phyloP scores from a whole-genome alignment of 2,329 filamentous ascomycete species.

The Hansfordia pulvinata region DNA sequence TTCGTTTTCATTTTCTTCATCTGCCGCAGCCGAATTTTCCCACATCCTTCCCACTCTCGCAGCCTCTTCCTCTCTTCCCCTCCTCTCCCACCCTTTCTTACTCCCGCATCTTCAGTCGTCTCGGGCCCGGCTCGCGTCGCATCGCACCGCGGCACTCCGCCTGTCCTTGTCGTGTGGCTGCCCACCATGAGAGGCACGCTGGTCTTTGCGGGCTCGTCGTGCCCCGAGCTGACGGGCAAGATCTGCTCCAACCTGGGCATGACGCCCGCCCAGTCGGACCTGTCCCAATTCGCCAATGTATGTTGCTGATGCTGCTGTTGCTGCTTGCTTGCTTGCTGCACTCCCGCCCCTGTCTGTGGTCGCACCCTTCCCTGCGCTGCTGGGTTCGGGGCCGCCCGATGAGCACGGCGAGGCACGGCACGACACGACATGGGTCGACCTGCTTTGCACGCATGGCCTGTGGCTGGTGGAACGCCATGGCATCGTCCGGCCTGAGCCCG shows the following conservation, averaged over 20 bases:
- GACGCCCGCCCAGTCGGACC: conserved; percentile 48
- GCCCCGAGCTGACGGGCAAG: conserved; percentile 48
- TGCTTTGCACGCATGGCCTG: too few relatives aligned
- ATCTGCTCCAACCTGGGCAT: conserved; percentile 59
- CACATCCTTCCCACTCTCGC: conserved; percentile 1
- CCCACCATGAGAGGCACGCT: conserved; percentile 48
- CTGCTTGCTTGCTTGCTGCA: too few relatives aligned
- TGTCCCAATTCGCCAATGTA: conserved; percentile 60
- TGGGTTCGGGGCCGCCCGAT: neutral
- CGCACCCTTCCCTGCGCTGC: neutral
- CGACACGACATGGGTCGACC: too few relatives aligned
- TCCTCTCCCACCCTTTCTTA: conserved; percentile 2
- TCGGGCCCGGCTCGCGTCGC: conserved; percentile 3
- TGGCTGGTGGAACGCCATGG: too few relatives aligned
- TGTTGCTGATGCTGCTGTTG: conserved; percentile 20
- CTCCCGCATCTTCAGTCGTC: conserved; percentile 2
- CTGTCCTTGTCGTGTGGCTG: conserved; percentile 9
- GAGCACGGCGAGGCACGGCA: conserved; percentile 1
- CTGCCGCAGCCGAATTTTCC: too few relatives aligned
- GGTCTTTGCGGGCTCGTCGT: conserved; percentile 55
- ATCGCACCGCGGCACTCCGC: conserved; percentile 14
- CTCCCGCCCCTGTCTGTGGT: neutral
- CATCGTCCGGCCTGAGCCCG: too few relatives aligned
- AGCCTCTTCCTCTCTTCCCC: conserved; percentile 1
- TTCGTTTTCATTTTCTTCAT: neutral